Base-by-base conservation (phyloP, 176 grass and related monocot species). In the Pharus latifolius region DNA sequence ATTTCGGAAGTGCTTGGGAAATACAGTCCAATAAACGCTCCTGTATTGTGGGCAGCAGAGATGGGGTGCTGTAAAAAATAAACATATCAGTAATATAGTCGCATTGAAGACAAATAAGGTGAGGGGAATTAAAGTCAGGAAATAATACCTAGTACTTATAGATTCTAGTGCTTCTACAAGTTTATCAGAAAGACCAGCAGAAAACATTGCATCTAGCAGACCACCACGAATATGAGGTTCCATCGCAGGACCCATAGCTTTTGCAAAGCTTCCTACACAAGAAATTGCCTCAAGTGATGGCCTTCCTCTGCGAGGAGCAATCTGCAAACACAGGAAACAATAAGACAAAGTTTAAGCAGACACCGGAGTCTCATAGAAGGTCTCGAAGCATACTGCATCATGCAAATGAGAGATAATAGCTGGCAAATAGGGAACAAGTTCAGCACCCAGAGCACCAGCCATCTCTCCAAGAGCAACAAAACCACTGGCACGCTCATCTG, bases 391-490 rank as follows among this genome's bases (percentile, higher is more conserved):
- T 88, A 98, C 95, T 38, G 95, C 95, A 80, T 98, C 95, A 72
- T 86, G 80, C 75, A 98, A 82, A 49, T 93, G 84, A 59, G 65
- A 57, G 51, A 74, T 98, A 72, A 98, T 90, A 62, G 78, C 72
- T 40, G 87, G 95, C 64, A 98, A 77, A 82, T 90, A 93, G 12
- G 84, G 95, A 53, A 98, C 81, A 60, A 98, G 89, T 85, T 98
- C 95, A 48, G 75, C 84, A 38, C 89, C 84, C 66, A 98, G 57
- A 83, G 95, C 95, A 52, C 95, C 95, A 35, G 90, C 95, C 95
- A 98, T 98, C 84, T 98, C 95, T 66, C 87, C 90, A 67, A 98
- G 84, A 68, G 95, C 95, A 80, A 87, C 86, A 87, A 98, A 98
- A 17, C 95, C 90, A 69, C 95, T 98, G 63, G 84, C 87, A 41